Base-by-base conservation (phyloP, 169 alveolate genomes). In the Cryptosporidium ubiquitum region DNA sequence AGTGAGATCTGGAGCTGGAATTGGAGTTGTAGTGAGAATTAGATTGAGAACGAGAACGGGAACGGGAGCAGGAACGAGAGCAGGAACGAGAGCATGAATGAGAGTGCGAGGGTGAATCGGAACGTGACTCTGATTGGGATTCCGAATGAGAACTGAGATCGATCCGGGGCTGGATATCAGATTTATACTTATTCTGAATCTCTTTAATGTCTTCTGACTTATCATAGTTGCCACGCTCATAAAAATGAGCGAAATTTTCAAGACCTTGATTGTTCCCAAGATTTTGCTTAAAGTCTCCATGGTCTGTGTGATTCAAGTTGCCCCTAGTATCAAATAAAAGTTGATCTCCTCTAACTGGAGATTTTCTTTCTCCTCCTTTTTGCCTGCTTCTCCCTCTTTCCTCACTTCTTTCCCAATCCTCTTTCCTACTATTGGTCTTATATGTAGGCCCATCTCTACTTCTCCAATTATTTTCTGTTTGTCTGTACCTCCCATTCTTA, bases 321-420 rank as follows among this genome's bases (percentile, higher is more conserved):
- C 3, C 49, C 49, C 0, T 12, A 47, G 16, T 12, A 6, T 47
- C 55, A n/a, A 14, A 20, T 47, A 20, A 14, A 5, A 47, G 20
- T 14, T 1, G 6, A 47, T 47, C 55, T 14, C 55, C 23, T 47
- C 20, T 47, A 2, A 2, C 16, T 47, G 55, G 12, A 3, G 55
- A 47, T 14, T 0, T 20, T 47, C 55, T 12, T 47, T 23, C 66
- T n/a, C 12, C 58, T 7, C 14, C 58, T 49, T 2, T 55, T 85
- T 26, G 86, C 66, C 26, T 44, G 49, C 51, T 84, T 70, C 52
- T 66, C 33, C 85, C 85, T 71, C 66, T 14, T 35, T 55, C 66
- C 66, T 55, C 35, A 3, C n/a, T 35, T 2, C 5, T 26, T 26
- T 20, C 66, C 37, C 16, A n/a, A 0, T 26, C 66, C 3, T 26